phyloP scores from a whole-genome alignment of 2,329 filamentous ascomycete genomes.

The Hypoxylon rubiginosum region DNA sequence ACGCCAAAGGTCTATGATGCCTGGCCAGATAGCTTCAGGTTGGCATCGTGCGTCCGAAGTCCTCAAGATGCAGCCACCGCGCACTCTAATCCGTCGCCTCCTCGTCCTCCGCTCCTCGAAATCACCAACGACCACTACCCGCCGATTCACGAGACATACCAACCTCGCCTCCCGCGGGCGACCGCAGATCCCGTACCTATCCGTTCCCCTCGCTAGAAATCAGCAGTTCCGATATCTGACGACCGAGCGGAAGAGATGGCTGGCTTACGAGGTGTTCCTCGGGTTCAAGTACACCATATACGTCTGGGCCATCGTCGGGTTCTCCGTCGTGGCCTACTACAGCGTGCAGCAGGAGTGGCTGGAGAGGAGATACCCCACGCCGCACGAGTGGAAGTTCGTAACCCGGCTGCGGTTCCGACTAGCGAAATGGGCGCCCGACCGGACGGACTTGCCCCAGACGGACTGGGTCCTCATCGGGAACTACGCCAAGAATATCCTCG shows the following conservation, averaged over 20 bases:
- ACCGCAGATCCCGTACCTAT: slow-evolving; percentile 67
- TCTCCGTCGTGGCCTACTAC: slow-evolving; percentile 72
- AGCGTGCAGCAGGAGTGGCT: slow-evolving; percentile 79
- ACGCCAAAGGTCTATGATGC: not conserved
- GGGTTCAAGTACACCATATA: slow-evolving; percentile 76
- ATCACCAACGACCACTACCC: slow-evolving; percentile 34
- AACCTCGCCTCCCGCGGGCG: slow-evolving; percentile 56
- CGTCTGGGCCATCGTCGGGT: slow-evolving; percentile 73
- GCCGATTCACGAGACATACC: slow-evolving; percentile 71
- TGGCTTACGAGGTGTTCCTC: slow-evolving; percentile 78
- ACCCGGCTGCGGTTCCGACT: slow-evolving; percentile 77
- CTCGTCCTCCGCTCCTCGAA: slow-evolving; percentile 34
- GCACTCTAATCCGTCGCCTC: slow-evolving; percentile 42
- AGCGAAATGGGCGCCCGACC: slow-evolving; percentile 71
- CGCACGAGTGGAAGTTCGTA: slow-evolving; percentile 82
- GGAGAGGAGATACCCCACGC: slow-evolving; percentile 83
- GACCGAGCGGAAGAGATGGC: slow-evolving; percentile 79
- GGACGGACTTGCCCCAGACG: slow-evolving; percentile 65
- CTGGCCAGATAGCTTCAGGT: not conserved
- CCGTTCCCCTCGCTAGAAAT: slow-evolving; percentile 57
- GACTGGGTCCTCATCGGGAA: slow-evolving; percentile 78
- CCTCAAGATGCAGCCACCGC: slow-evolving; percentile 40
- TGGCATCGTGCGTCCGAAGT: not conserved
- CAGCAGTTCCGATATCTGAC: slow-evolving; percentile 79
- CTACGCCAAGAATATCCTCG: slow-evolving; percentile 70